phyloP scores from a whole-genome alignment of 2,329 filamentous ascomycete genomes.

The Penicillium sp. region DNA sequence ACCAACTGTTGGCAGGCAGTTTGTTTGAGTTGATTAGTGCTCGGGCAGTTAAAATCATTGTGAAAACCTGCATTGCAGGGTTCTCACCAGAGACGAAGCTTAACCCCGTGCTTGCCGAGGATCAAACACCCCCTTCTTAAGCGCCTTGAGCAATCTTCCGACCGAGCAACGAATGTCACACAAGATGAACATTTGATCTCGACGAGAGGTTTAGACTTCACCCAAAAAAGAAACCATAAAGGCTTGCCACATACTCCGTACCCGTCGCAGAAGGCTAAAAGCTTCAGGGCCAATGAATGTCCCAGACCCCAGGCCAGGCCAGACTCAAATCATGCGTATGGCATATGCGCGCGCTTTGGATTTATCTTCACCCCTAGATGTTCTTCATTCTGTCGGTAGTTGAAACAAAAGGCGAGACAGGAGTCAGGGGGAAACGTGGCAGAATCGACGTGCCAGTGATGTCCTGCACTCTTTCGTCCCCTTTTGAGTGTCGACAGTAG shows the following conservation, averaged over 20 bases:
- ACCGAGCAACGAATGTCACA: background rate
- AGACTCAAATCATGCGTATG: constrained; percentile 5
- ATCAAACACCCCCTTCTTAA: background rate
- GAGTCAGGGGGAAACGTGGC: background rate
- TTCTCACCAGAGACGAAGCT: constrained; percentile 2
- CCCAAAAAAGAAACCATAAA: constrained; percentile 6
- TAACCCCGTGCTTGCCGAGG: background rate
- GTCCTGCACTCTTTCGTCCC: constrained; percentile 1
- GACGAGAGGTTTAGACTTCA: background rate
- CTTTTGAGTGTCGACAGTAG: background rate
- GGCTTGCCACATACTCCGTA: constrained; percentile 1
- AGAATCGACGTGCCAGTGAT: background rate
- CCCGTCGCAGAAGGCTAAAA: constrained; percentile 7
- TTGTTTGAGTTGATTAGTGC: constrained; percentile 7
- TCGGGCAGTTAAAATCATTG: constrained; percentile 5
- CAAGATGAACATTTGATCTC: background rate
- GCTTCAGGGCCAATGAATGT: constrained; percentile 1
- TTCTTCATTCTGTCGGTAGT: constrained; percentile 5
- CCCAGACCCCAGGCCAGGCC: background rate
- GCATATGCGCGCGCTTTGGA: constrained; percentile 13
- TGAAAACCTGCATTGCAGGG: constrained; percentile 8
- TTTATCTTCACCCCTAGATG: background rate
- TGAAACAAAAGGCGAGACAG: constrained; percentile 12
- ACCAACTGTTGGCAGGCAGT: background rate
- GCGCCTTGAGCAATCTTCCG: background rate